Evolutionary conservation across 108 stramenopile genomes (phyloP).

Genomic region (Skeletonema grethae): DNA sequence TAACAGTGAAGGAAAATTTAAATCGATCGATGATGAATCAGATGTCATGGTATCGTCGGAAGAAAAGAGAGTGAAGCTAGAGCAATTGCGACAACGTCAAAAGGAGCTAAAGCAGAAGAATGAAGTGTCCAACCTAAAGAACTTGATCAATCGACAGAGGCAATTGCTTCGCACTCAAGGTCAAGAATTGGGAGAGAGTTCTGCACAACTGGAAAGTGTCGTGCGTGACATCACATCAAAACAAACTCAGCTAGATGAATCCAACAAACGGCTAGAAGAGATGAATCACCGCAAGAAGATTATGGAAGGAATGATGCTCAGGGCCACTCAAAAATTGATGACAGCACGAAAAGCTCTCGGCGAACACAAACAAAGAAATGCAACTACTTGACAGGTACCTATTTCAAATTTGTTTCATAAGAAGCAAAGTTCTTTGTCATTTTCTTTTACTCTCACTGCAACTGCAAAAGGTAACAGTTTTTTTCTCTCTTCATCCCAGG

Average conservation of each 20-base stretch:
- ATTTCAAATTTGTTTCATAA: background rate
- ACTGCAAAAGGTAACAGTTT: background rate
- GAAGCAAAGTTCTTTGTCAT: background rate
- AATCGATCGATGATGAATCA: background rate
- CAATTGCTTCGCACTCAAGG: constrained; percentile 25
- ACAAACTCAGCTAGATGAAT: constrained; percentile 25
- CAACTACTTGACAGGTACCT: background rate
- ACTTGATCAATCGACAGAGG: constrained; percentile 37
- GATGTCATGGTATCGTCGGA: background rate
- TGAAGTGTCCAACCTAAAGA: constrained; percentile 35
- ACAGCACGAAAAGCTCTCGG: constrained; percentile 33
- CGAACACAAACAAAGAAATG: constrained; percentile 10
- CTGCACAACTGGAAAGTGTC: constrained; percentile 34
- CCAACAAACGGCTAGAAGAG: constrained; percentile 33
- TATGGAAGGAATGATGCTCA: constrained; percentile 41
- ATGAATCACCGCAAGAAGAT: constrained; percentile 46
- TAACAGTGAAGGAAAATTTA: background rate
- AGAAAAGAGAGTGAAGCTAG: constrained; percentile 11
- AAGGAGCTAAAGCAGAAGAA: constrained; percentile 46
- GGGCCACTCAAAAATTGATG: constrained; percentile 47
- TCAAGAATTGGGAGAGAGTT: constrained; percentile 31
- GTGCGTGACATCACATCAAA: constrained; percentile 35
- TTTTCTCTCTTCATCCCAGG: background rate
- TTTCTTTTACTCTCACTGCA: constrained; percentile 1
- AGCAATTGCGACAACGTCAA: constrained; percentile 30